Evolutionary conservation across 495 filamentous ascomycete genomes (phyloP).

Genomic region (Opeltia flavorubescens): DNA sequence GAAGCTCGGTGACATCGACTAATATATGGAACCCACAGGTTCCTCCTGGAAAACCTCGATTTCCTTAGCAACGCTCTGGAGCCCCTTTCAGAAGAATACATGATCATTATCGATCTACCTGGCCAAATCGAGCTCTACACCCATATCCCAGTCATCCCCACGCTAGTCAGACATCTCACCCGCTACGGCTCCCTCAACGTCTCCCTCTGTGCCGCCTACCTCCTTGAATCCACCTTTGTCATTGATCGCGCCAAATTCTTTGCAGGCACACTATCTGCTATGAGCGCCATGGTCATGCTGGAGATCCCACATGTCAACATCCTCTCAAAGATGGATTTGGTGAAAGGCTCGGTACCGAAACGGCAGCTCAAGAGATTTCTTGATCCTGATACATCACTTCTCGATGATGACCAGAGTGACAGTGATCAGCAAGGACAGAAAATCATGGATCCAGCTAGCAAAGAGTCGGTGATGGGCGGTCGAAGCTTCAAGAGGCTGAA

Average conservation of each 20-base stretch:
- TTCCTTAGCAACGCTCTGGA: constrained; percentile 83
- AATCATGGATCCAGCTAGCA: constrained; percentile 39
- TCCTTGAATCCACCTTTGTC: constrained; percentile 89
- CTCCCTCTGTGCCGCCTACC: constrained; percentile 85
- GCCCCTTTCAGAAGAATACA: constrained; percentile 78
- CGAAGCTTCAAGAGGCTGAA: constrained; percentile 67
- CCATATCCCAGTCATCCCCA: constrained; percentile 82
- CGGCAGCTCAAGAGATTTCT: constrained; percentile 77
- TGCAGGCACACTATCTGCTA: constrained; percentile 83
- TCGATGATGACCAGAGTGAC: constrained; percentile 49
- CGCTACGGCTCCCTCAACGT: constrained; percentile 71
- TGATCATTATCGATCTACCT: constrained; percentile 96
- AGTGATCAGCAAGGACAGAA: constrained; percentile 20
- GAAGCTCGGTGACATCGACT: background rate
- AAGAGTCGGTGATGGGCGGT: constrained; percentile 60
- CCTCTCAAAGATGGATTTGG: constrained; percentile 91
- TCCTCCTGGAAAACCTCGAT: constrained; percentile 88
- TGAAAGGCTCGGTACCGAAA: constrained; percentile 67
- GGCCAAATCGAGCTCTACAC: constrained; percentile 99
- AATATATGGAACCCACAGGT: constrained; percentile 19
- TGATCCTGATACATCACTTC: constrained; percentile 61
- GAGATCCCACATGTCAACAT: constrained; percentile 93
- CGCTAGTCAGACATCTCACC: constrained; percentile 69
- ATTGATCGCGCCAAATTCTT: constrained; percentile 95
- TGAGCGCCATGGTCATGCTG: constrained; percentile 97